Conservation (phyloP, 139 green algal species). For the Picochlorum sp. region DNA sequence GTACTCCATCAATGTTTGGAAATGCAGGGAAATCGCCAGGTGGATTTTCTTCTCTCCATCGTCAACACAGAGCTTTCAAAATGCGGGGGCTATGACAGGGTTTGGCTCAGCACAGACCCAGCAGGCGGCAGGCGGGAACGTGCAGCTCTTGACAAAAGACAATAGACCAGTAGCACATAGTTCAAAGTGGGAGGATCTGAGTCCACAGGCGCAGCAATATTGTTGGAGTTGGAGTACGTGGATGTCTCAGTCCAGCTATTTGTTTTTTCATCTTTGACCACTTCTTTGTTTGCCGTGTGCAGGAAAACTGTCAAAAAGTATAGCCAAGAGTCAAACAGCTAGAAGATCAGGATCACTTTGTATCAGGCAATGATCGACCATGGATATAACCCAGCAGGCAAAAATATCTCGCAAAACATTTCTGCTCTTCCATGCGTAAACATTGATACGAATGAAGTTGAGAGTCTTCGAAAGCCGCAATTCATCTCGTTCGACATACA, state of each 20-base stretch:
- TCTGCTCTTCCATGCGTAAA: constrained; percentile 10
- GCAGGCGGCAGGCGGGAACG: constrained; percentile 19
- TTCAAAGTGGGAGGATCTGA: constrained; percentile 44
- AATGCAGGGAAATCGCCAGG: constrained; percentile 7
- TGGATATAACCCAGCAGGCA: constrained; percentile 5
- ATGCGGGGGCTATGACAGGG: not conserved
- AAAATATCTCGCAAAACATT: constrained; percentile 16
- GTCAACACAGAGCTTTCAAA: not conserved
- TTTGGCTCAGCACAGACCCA: constrained; percentile 8
- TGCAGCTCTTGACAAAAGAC: constrained; percentile 30
- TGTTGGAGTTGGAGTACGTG: constrained; percentile 32
- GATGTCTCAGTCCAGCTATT: constrained; percentile 1
- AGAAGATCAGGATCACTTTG: constrained; percentile 22
- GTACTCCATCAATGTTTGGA: constrained; percentile 20
- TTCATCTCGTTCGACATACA: constrained; percentile 22
- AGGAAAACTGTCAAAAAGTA: constrained; percentile 22
- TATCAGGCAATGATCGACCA: not conserved
- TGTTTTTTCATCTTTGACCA: not conserved
- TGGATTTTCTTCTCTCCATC: not conserved
- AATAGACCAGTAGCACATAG: constrained; percentile 28
- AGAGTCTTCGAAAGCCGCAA: constrained; percentile 18
- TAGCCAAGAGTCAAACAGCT: constrained; percentile 32
- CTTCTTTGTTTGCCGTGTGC: constrained; percentile 7
- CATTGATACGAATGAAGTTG: not conserved
- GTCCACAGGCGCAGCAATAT: constrained; percentile 32